Conservation (phyloP, 2,329 filamentous ascomycete species). For the Cadophora sp. region DNA sequence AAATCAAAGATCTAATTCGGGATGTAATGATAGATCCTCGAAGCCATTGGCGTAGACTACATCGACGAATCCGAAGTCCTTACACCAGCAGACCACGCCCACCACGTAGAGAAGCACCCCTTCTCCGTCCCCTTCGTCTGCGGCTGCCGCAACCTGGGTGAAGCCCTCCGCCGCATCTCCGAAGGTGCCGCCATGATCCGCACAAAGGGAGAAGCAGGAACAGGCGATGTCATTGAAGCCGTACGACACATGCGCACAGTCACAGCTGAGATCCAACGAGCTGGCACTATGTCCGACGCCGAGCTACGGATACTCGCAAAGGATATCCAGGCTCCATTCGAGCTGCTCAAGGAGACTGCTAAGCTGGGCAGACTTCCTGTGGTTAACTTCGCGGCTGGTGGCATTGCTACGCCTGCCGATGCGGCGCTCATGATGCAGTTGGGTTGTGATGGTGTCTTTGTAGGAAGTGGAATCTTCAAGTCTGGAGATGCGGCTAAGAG, state of each 20-base stretch:
- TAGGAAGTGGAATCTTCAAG: conserved; percentile 98
- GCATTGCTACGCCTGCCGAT: conserved; percentile 97
- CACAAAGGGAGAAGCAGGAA: conserved; percentile 97
- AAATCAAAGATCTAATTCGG: conserved; percentile 12
- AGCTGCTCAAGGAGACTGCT: conserved; percentile 84
- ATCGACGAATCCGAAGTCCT: conserved; percentile 98
- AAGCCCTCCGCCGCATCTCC: conserved; percentile 87
- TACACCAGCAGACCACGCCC: conserved; percentile 87
- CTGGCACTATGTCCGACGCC: conserved; percentile 68
- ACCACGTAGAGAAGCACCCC: conserved; percentile 88
- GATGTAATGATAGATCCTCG: conserved; percentile 74
- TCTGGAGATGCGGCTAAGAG: conserved; percentile 87
- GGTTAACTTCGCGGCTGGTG: conserved; percentile 98
- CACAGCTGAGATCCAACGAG: conserved; percentile 79
- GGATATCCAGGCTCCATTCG: conserved; percentile 79
- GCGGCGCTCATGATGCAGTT: conserved; percentile 99
- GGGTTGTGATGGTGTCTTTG: conserved; percentile 97
- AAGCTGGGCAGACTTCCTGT: conserved; percentile 88
- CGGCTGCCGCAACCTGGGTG: conserved; percentile 91
- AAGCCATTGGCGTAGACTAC: conserved; percentile 94
- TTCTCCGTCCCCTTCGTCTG: conserved; percentile 94
- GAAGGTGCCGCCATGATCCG: conserved; percentile 99
- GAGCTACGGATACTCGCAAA: conserved; percentile 82
- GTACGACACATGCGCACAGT: conserved; percentile 96
- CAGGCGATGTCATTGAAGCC: conserved; percentile 95